Evolutionary conservation across 2,329 filamentous ascomycete species (phyloP), one percentile per base, ranked within the genome.

Genomic region (Fusarium napiforme): DNA sequence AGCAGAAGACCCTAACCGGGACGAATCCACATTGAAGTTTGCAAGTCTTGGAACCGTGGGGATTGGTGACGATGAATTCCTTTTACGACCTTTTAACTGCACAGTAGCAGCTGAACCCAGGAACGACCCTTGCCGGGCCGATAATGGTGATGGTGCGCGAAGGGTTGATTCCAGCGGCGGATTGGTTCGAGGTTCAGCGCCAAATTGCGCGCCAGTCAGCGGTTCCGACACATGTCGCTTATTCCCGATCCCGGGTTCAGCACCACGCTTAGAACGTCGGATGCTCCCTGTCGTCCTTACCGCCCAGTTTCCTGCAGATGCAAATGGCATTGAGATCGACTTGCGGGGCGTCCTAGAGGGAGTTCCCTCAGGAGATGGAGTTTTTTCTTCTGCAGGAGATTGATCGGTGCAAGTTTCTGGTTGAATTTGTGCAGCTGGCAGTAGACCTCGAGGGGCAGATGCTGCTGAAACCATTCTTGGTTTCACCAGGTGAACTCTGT

Each of bases 301-400:
- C 70, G 90, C 87, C 88, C 89, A 91, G 56, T 82, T 87, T 56
- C 82, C 84, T 21, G 89, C 85, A 4, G 89, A 88, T 67, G 84
- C 84, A 67, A 92, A 89, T 61, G 90, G 88, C 84, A 89, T 87
- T 21, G 90, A 91, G 32, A 89, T 82, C 21, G 90, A 90, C 66
- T 87, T 85, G 60, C 84, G 85, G 18, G 87, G 82, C 57, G 80
- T 83, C 74, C 84, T 86, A 12, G 84, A 82, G 5, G 85, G 83
- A 4, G 84, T 84, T 34, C 80, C 80, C 42, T 85, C 83, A 5
- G 80, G 77, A 4, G 81, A 75, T 66, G 78, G 62, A 36, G 53
- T 46, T 36, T 69, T 66, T 16, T 70, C 57, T 39, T 75, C 55
- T 26, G 28, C 37, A 30, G 37, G 39, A 32, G 61, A 32, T 18